Evolutionary conservation across 805 yeast genomes (phyloP).

Genomic region (Candida montana): DNA sequence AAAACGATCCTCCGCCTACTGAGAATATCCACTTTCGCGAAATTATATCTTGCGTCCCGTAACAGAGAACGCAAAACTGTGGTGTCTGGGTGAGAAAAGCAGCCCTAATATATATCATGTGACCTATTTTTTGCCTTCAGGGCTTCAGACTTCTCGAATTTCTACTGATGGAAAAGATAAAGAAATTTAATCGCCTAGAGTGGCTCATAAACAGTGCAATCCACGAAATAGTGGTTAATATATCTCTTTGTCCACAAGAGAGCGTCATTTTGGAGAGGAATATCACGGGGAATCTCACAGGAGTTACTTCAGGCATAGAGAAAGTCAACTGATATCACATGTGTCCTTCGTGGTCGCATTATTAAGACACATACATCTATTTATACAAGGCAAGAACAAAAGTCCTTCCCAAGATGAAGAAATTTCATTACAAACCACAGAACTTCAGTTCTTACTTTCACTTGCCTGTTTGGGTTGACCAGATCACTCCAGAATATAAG

Average conservation of each 20-base stretch:
- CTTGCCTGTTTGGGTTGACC: conserved; percentile 24
- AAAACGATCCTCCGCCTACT: not conserved
- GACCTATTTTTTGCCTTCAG: no score
- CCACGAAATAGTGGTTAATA: no score
- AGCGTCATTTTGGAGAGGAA: no score
- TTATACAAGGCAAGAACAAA: no score
- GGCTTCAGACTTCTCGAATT: no score
- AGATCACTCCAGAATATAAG: conserved; percentile 24
- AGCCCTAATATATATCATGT: not conserved
- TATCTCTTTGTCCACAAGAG: no score
- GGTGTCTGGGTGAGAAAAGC: not conserved
- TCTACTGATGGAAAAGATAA: conserved; percentile 14
- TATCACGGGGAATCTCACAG: no score
- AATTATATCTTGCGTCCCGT: not conserved
- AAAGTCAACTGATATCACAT: no score
- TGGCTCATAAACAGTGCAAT: no score
- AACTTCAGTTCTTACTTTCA: conserved; percentile 12
- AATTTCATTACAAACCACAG: conserved; percentile 15
- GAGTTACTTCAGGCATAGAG: no score
- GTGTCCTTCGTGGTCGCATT: not conserved
- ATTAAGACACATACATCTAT: no score
- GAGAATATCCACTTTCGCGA: not conserved
- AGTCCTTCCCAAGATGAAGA: not conserved
- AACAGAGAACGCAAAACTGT: not conserved
- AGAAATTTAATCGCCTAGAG: no score